A percentile compares a stretch with the other conserved stretches of the same genome.
These are phyloP conservation scores for Ormosia semicastrata DNA, from an alignment of 306 rosid species.

Conservation along the genomic window DNA sequence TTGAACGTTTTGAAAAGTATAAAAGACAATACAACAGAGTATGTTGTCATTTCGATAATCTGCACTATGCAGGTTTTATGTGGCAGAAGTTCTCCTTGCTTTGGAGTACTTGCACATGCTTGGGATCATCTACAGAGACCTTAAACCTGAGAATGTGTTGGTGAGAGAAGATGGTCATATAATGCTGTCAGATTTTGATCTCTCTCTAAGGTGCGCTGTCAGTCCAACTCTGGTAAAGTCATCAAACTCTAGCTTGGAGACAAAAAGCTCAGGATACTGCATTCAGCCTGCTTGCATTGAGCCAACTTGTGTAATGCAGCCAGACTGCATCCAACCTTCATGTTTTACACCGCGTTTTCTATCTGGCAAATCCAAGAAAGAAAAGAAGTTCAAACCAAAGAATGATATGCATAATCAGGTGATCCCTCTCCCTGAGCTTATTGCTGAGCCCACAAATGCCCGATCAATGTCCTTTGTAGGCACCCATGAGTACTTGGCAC, in stretches of 20 bases:
- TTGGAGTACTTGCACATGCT: slow-evolving; percentile 99
- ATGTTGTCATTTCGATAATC: slow-evolving; percentile 14
- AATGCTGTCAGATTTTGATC: slow-evolving; percentile 97
- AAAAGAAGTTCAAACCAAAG: slow-evolving; percentile 59
- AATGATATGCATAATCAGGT: slow-evolving; percentile 67
- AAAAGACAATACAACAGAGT: background rate
- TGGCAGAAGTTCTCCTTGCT: slow-evolving; percentile 96
- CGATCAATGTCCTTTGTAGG: slow-evolving; percentile 98
- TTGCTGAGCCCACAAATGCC: slow-evolving; percentile 88
- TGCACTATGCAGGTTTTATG: slow-evolving; percentile 74
- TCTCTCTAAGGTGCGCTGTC: slow-evolving; percentile 86
- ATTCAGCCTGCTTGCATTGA: slow-evolving; percentile 78
- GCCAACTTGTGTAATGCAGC: slow-evolving; percentile 82
- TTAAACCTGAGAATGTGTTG: slow-evolving; percentile 91
- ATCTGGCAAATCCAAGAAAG: slow-evolving; percentile 62
- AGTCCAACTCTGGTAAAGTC: slow-evolving; percentile 81
- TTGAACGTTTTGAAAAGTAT: background rate
- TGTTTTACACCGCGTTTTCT: slow-evolving; percentile 73
- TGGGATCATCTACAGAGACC: slow-evolving; percentile 91
- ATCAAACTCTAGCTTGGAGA: slow-evolving; percentile 49
- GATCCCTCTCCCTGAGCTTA: slow-evolving; percentile 81
- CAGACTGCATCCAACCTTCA: slow-evolving; percentile 80
- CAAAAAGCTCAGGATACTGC: slow-evolving; percentile 73
- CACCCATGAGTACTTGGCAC: slow-evolving; percentile 95
- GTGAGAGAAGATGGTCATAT: slow-evolving; percentile 98